Percentiles rank a stretch among this genome's conserved stretches.
These are phyloP conservation scores for Colletotrichum horii DNA, from an alignment of 2,329 filamentous ascomycete genomes.

Conservation along the genomic window DNA sequence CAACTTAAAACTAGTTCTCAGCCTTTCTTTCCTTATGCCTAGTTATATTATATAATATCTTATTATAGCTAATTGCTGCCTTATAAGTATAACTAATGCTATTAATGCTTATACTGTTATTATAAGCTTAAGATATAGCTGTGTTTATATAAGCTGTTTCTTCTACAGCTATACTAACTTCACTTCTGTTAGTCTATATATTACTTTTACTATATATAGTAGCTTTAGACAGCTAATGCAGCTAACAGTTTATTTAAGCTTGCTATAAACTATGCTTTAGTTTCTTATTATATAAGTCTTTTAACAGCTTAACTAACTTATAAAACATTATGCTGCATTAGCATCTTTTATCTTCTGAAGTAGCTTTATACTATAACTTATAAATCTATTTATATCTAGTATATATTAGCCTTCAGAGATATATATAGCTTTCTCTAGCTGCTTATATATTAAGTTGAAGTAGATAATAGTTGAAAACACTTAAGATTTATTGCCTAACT, in stretches of 20 bases:
- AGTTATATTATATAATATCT: not conserved
- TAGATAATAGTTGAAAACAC: not conserved
- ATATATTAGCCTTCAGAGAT: not conserved
- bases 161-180: not conserved
- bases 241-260: not conserved
- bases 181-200: not conserved
- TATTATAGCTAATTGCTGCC: not conserved
- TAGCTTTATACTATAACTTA: not conserved
- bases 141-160: not conserved
- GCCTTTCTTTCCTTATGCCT: not conserved
- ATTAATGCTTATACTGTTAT: not conserved
- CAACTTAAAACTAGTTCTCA: not conserved
- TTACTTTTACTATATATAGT: not conserved
- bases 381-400: not conserved
- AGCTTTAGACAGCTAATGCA: not conserved
- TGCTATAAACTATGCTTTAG: not conserved
- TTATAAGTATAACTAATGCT: not conserved
- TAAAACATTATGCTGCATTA: not conserved
- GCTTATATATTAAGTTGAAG: not conserved
- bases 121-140: not conserved
- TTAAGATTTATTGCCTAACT: not conserved
- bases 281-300: not conserved
- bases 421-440: not conserved
- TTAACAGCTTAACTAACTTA: not conserved
- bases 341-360: not conserved